These are phyloP conservation scores for Tuber microsphaerosporum DNA, from an alignment of 495 filamentous ascomycete genomes.

Conservation along the genomic window DNA sequence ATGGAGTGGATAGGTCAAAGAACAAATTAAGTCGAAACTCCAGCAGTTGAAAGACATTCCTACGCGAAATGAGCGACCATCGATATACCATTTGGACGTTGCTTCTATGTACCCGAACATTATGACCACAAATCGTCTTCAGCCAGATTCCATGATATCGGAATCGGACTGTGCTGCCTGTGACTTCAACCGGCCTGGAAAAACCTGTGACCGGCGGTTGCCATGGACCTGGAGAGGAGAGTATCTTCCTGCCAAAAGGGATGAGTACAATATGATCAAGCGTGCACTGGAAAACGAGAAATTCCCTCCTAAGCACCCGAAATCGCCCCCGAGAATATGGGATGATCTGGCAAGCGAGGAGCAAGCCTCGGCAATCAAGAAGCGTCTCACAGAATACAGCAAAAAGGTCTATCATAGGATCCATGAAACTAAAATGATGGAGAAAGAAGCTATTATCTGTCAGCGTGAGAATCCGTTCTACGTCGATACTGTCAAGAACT, in stretches of 20 bases:
- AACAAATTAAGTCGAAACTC: constrained; percentile 68
- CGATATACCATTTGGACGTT: constrained; percentile 97
- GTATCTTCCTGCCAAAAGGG: constrained; percentile 87
- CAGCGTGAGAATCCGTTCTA: constrained; percentile 99
- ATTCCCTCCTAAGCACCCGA: constrained; percentile 71
- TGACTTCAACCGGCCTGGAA: constrained; percentile 96
- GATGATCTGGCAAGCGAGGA: constrained; percentile 76
- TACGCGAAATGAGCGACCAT: constrained; percentile 70
- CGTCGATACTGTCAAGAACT: constrained; percentile 88
- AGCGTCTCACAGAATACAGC: constrained; percentile 82
- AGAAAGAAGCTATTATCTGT: constrained; percentile 94
- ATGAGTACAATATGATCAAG: constrained; percentile 99
- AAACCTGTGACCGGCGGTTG: constrained; percentile 89
- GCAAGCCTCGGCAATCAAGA: constrained; percentile 72
- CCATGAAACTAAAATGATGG: constrained; percentile 86
- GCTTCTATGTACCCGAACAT: constrained; percentile 99
- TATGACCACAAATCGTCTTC: constrained; percentile 97
- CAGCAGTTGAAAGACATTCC: constrained; percentile 70
- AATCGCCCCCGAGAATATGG: constrained; percentile 63
- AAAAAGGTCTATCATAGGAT: constrained; percentile 99
- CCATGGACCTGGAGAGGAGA: constrained; percentile 99
- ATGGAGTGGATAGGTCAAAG: constrained; percentile 52
- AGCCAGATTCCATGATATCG: constrained; percentile 95
- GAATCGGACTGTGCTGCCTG: constrained; percentile 95
- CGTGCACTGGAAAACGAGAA: constrained; percentile 85